phyloP scores from a whole-genome alignment of 163 green algal species.

The Scenedesmus sp. region DNA sequence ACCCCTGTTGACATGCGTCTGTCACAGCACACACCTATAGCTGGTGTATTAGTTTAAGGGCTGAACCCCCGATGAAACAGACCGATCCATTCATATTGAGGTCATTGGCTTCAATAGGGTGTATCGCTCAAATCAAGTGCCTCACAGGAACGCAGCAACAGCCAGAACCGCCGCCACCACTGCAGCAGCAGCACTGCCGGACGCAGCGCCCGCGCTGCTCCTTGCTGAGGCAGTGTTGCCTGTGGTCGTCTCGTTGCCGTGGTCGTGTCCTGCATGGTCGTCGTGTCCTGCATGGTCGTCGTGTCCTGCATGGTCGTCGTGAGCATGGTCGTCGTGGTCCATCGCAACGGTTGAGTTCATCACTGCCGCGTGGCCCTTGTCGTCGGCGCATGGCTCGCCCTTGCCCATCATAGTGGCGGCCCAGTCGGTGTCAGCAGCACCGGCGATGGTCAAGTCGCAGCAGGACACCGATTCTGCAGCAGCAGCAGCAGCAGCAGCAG shows the following conservation, averaged over 20 bases:
- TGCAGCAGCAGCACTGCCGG: not conserved
- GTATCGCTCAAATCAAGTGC: too few relatives aligned
- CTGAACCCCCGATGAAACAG: too few relatives aligned
- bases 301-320: not conserved
- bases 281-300: too few relatives aligned
- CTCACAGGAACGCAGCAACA: not conserved
- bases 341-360: not conserved
- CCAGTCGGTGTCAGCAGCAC: constrained; percentile 40
- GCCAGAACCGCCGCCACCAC: not conserved
- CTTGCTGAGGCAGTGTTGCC: not conserved
- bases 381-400: not conserved
- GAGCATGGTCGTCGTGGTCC: not conserved
- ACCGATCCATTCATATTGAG: too few relatives aligned
- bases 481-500: constrained; percentile 20
- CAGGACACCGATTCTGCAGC: constrained; percentile 21
- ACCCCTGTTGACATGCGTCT: too few relatives aligned
- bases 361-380: not conserved
- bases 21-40: not conserved
- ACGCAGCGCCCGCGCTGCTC: not conserved
- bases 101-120: too few relatives aligned
- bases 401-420: constrained; percentile 3
- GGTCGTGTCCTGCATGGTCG: constrained; percentile 11
- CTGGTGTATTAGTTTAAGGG: too few relatives aligned
- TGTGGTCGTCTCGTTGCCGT: not conserved
- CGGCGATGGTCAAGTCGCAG: constrained; percentile 25